Evolutionary conservation across 2,329 filamentous ascomycete genomes (phyloP).

Genomic region (Neoascochyta sp.): DNA sequence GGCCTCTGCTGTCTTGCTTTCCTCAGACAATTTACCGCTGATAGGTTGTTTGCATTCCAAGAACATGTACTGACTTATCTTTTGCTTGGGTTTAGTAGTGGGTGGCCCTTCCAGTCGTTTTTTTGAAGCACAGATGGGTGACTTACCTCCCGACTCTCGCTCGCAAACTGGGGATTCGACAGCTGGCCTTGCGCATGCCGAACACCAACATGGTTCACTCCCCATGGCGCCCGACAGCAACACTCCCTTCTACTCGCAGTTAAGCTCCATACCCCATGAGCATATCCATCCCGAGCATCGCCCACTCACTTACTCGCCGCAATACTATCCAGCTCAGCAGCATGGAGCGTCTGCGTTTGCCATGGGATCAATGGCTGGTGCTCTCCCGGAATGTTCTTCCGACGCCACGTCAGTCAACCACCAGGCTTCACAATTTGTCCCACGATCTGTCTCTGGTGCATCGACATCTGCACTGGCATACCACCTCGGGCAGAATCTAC

Average conservation of each 20-base stretch:
- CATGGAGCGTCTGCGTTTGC: slow-evolving; percentile 29
- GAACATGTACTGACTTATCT: slow-evolving; percentile 42
- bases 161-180: slow-evolving; percentile 30
- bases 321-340: slow-evolving; percentile 26
- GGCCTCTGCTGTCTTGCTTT: slow-evolving; percentile 7
- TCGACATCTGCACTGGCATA: slow-evolving; percentile 42
- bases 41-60: slow-evolving; percentile 12
- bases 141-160: slow-evolving; percentile 32
- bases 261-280: slow-evolving; percentile 30
- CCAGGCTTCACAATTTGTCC: slow-evolving; percentile 22
- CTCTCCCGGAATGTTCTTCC: slow-evolving; percentile 36
- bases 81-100: slow-evolving; percentile 44
- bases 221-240: slow-evolving; percentile 21
- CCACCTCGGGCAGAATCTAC: slow-evolving; percentile 39
- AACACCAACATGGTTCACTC: slow-evolving; percentile 13
- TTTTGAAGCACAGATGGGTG: slow-evolving; percentile 41
- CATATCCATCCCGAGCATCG: slow-evolving; percentile 29
- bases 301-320: slow-evolving; percentile 19
- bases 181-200: slow-evolving; percentile 27
- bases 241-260: slow-evolving; percentile 38
- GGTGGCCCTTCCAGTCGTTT: slow-evolving; percentile 40
- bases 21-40: slow-evolving; percentile 19
- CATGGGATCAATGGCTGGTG: slow-evolving; percentile 36
- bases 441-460: slow-evolving; percentile 36
- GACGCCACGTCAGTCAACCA: slow-evolving; percentile 15